phyloP scores from a whole-genome alignment of 306 rosid species.

The Cucumis sativus region Cucumber_9930_V3 NC_026657.2:39790501-39791000 shows the following conservation, averaged over 20 bases:
- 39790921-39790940: neutral
- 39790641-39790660: slow-evolving; percentile 44
- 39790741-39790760: slow-evolving; percentile 61
- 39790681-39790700: neutral
- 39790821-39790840: slow-evolving; percentile 94
- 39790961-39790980: neutral
- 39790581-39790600: slow-evolving; percentile 65
- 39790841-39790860: slow-evolving; percentile 64
- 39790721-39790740: slow-evolving; percentile 20
- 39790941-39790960: neutral
- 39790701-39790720: slow-evolving; percentile 1
- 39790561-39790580: neutral
- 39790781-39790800: slow-evolving; percentile 52
- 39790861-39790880: slow-evolving; percentile 8
- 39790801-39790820: slow-evolving; percentile 84
- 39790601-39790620: slow-evolving; percentile 82
- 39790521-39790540: neutral
- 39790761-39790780: slow-evolving; percentile 38
- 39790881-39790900: slow-evolving; percentile 6
- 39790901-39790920: neutral
- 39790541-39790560: neutral
- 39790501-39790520: neutral
- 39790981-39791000: neutral
- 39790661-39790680: slow-evolving; percentile 14
- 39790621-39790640: slow-evolving; percentile 90